Base-by-base conservation (phyloP, 164 flowering plant species). In the Buxus sempervirens region DNA sequence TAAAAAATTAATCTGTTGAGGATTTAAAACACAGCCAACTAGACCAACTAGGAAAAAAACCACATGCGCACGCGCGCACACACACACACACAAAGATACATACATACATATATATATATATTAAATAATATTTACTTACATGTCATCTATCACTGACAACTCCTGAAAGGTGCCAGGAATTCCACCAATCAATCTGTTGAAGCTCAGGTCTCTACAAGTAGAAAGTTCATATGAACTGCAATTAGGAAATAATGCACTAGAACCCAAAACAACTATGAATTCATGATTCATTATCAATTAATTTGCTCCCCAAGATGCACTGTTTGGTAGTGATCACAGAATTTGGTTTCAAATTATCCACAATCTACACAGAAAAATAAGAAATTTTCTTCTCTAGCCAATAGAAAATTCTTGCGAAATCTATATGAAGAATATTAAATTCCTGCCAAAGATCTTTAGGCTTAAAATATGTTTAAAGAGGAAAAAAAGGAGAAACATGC, bases 191-290 rank as follows among this genome's bases (percentile, higher is more conserved):
- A 90, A 72, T 70, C 49, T 73, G 79, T 89, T 89, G 73, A 73
- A 82, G 73, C 88, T 87, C 69, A 89, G 76, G 56, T 89, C 94
- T 55, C 94, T 86, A 63, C 74, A 78, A 62, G 22, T n/a, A 54
- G 63, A 14, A 42, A 38, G 18, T 25, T 28, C 15, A n/a, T 16
- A 28, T 18, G 14, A 54, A 45, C 23, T 9, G 2, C 0, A 54
- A 53, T 49, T 58, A 69, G 48, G 55, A 15, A 20, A 38, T 8
- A 62, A 55, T 7, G 49, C 25, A 16, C 26, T 9, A 54, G 12
- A 54, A 24, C 20, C 26, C 22, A 55, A n/a, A 55, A 18, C 8
- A 54, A 54, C 8, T 19, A 21, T 16, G 56, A 19, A 0, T 13
- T 55, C 12, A 22, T 21, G 26, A 55, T 22, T 25, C 26, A 22